These are phyloP conservation scores for Rhodotorula sp. DNA, from an alignment of 1,284 basidiomycete species.

Conservation along the genomic window DNA sequence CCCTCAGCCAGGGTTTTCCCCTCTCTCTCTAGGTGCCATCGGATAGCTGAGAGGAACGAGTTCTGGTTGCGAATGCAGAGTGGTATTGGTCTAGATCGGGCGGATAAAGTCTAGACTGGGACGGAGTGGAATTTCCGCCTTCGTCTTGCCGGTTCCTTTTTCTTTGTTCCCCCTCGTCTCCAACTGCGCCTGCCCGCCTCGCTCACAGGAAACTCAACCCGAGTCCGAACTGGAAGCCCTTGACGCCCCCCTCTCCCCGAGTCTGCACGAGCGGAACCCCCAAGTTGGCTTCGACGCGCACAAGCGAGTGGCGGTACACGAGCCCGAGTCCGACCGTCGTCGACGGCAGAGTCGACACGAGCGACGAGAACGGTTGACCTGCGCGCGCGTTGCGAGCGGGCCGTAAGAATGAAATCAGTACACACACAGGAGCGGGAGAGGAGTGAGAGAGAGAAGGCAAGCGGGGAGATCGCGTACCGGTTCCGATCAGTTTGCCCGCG, in stretches of 20 bases:
- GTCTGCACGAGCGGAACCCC: constrained; percentile 80
- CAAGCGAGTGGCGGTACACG: constrained; percentile 82
- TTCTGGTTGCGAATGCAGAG: no score
- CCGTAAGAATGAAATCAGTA: no score
- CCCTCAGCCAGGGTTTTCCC: background rate
- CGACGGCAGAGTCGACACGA: constrained; percentile 50
- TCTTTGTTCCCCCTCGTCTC: no score
- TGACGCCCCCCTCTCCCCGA: constrained; percentile 70
- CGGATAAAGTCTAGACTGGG: no score
- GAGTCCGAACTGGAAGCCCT: constrained; percentile 87
- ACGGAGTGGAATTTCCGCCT: no score
- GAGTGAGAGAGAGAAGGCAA: background rate
- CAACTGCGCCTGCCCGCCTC: no score
- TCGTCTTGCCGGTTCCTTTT: no score
- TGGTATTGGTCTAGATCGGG: no score
- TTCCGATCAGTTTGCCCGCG: constrained; percentile 72
- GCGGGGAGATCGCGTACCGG: constrained; percentile 54
- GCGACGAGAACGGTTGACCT: constrained; percentile 45
- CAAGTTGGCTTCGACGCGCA: constrained; percentile 87
- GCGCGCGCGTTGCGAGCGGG: background rate
- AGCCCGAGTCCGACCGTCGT: constrained; percentile 84
- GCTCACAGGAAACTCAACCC: constrained; percentile 71
- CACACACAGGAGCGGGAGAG: background rate
- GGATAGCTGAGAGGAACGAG: no score
- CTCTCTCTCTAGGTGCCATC: background rate